Conservation (phyloP, 2,329 filamentous ascomycete genomes). For the Arthrobotrys iridis region DNA sequence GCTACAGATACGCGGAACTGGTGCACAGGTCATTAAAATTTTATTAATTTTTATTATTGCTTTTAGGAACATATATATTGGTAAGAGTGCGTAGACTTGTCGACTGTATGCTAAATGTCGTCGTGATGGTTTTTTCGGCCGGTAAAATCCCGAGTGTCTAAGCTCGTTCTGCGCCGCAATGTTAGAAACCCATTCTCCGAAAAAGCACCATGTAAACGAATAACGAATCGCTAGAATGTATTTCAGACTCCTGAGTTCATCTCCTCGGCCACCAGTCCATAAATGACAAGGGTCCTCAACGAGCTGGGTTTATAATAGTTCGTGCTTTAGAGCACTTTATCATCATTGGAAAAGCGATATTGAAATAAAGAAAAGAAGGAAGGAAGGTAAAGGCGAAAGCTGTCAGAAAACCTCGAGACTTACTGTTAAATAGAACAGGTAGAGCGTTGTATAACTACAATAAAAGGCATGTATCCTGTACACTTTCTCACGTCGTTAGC, state of each 20-base stretch:
- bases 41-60: background rate
- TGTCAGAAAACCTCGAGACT: conserved; percentile 17
- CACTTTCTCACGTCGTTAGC: conserved; percentile 25
- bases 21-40: background rate
- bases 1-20: background rate
- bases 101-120: too few relatives aligned
- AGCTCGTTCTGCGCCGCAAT: background rate
- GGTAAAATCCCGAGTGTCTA: background rate
- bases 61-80: background rate
- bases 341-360: conserved; percentile 38
- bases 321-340: conserved; percentile 54
- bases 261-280: conserved; percentile 53
- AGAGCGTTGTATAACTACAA: background rate
- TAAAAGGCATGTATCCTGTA: background rate
- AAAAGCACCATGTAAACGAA: background rate
- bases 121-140: too few relatives aligned
- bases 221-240: background rate
- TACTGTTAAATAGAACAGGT: conserved; percentile 3
- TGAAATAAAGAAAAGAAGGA: background rate
- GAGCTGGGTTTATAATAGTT: conserved; percentile 54
- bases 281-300: conserved; percentile 53
- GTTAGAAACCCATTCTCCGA: background rate
- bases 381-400: background rate
- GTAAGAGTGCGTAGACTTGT: background rate
- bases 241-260: conserved; percentile 53